Percentiles rank a stretch among this genome's conserved stretches.
phyloP scores from a whole-genome alignment of 129 eudicot species.

The Pulicaria dysenterica region DNA sequence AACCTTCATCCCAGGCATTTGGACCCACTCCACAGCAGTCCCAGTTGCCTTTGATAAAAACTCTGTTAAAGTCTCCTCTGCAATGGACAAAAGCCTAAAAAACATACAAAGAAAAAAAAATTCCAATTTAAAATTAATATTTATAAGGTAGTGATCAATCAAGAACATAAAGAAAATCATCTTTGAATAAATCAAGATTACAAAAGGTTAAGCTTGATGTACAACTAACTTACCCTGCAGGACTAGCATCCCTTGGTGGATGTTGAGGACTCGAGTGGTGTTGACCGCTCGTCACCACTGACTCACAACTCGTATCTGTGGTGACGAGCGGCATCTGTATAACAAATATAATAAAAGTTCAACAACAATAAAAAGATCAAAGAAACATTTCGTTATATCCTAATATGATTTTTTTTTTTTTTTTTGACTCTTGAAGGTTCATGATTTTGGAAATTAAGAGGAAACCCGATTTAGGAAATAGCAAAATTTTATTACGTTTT shows the following conservation, averaged over 20 bases:
- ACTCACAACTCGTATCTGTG: constrained; percentile 78
- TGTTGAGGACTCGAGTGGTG: constrained; percentile 71
- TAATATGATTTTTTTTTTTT: neutral
- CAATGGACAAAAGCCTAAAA: constrained; percentile 83
- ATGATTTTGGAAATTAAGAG: neutral
- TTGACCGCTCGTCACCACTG: constrained; percentile 86
- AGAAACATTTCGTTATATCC: neutral
- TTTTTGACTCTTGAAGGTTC: neutral
- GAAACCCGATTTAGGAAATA: neutral
- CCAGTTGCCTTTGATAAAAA: constrained; percentile 91
- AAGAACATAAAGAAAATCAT: constrained; percentile 23
- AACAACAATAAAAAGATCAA: neutral
- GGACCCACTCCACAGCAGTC: constrained; percentile 96
- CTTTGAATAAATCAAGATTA: neutral
- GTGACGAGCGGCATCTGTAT: constrained; percentile 65
- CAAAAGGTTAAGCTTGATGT: constrained; percentile 2
- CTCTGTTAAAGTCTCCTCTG: constrained; percentile 95
- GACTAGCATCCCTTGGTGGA: constrained; percentile 82
- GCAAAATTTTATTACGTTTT: constrained; percentile 47
- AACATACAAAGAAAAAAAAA: constrained; percentile 38
- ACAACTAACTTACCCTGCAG: constrained; percentile 60
- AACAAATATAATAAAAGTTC: constrained; percentile 18
- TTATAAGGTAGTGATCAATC: constrained; percentile 16
- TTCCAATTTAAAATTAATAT: constrained; percentile 27
- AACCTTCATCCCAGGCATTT: constrained; percentile 97